phyloP scores from a whole-genome alignment of 2,329 filamentous ascomycete genomes.

The Sarocladiaceae sp. region DNA sequence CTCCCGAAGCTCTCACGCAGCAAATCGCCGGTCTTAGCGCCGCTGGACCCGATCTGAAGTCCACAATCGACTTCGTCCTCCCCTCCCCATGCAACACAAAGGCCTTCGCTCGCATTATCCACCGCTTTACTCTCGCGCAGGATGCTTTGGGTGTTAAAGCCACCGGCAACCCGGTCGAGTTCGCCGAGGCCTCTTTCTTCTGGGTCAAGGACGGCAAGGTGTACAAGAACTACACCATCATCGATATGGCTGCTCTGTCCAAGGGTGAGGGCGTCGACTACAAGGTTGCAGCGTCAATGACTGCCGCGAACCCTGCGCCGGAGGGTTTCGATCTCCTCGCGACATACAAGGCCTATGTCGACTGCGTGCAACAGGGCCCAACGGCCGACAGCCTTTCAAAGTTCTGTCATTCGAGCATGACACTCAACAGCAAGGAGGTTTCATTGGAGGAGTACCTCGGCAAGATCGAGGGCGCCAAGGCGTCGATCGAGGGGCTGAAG shows the following conservation, averaged over 20 bases:
- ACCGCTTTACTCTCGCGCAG: not conserved
- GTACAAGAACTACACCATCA: not conserved
- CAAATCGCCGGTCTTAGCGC: not conserved
- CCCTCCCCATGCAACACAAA: not conserved
- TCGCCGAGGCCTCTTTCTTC: not conserved
- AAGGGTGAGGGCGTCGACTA: not conserved
- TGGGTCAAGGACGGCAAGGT: not conserved
- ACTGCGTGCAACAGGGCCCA: constrained; percentile 24
- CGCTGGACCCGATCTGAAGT: not conserved
- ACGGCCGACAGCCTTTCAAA: constrained; percentile 18
- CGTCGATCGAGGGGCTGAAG: constrained; percentile 20
- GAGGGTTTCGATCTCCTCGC: not conserved
- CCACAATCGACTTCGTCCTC: not conserved
- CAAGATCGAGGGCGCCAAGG: constrained; percentile 22
- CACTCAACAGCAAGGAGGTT: constrained; percentile 23
- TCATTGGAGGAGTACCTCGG: constrained; percentile 19
- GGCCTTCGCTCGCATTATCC: not conserved
- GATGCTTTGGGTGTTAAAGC: not conserved
- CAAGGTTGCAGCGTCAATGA: not conserved
- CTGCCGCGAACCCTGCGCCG: not conserved
- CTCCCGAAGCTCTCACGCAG: not conserved
- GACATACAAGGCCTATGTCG: constrained; percentile 23
- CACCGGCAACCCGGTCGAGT: not conserved
- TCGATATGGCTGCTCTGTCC: not conserved
- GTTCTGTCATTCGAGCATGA: constrained; percentile 20